Evolutionary conservation across 208 protist species (phyloP).

Genomic region (Crithidia sp.): DNA sequence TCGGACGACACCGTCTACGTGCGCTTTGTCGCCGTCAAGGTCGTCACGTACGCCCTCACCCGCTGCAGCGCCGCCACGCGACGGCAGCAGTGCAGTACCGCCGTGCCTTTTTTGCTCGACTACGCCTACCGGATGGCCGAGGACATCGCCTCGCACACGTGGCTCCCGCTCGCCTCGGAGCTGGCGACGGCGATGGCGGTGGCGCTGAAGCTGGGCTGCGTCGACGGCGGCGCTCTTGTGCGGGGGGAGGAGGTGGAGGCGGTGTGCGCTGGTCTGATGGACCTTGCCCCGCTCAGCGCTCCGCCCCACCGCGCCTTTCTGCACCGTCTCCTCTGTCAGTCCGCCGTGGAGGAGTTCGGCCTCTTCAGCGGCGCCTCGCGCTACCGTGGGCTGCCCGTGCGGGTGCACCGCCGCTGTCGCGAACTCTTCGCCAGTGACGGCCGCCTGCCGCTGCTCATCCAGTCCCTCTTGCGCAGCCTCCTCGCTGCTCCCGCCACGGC

Average conservation of each 20-base stretch:
- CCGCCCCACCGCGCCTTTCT: slow-evolving; percentile 16
- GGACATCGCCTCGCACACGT: slow-evolving; percentile 39
- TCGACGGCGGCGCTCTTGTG: slow-evolving; percentile 17
- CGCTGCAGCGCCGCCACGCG: slow-evolving; percentile 29
- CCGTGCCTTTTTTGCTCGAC: slow-evolving; percentile 48
- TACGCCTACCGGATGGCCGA: slow-evolving; percentile 38
- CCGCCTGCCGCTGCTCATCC: slow-evolving; percentile 41
- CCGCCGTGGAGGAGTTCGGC: slow-evolving; percentile 78
- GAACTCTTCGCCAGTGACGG: slow-evolving; percentile 42
- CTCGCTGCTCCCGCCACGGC: slow-evolving; percentile 16
- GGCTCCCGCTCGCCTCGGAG: slow-evolving; percentile 72
- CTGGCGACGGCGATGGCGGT: slow-evolving; percentile 52
- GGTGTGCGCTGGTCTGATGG: slow-evolving; percentile 20
- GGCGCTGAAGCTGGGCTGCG: slow-evolving; percentile 73
- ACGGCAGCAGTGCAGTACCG: slow-evolving; percentile 23
- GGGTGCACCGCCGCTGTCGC: slow-evolving; percentile 58
- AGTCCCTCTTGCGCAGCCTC: slow-evolving; percentile 36
- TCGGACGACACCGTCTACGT: slow-evolving; percentile 43
- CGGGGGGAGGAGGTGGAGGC: slow-evolving; percentile 18
- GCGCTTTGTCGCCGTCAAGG: slow-evolving; percentile 70
- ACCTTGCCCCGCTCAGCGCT: slow-evolving; percentile 12
- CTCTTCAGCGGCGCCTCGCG: slow-evolving; percentile 60
- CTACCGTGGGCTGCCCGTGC: slow-evolving; percentile 62
- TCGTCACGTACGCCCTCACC: slow-evolving; percentile 63
- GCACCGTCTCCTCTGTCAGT: slow-evolving; percentile 35